phyloP scores from a whole-genome alignment of 1,139 yeast species.

The Pichia sp. region DNA sequence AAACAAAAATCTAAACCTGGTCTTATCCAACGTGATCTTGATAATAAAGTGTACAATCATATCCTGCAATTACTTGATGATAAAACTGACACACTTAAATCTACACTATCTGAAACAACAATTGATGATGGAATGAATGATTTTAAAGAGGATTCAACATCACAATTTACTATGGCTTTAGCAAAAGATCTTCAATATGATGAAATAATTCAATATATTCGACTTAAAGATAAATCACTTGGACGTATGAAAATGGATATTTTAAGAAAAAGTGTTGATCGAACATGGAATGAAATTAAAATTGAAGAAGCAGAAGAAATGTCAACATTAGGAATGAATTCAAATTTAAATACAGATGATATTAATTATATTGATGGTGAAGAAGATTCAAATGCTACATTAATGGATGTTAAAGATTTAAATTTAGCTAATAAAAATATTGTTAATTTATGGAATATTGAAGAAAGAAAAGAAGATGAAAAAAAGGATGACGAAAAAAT shows the following conservation, averaged over 20 bases:
- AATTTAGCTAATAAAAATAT: slow-evolving; percentile 74
- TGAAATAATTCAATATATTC: slow-evolving; percentile 51
- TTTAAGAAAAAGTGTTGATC: slow-evolving; percentile 40
- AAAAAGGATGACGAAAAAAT: slow-evolving; percentile 19
- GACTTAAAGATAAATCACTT: slow-evolving; percentile 55
- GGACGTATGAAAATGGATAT: slow-evolving; percentile 56
- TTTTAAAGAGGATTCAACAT: not conserved
- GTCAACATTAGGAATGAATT: slow-evolving; percentile 13
- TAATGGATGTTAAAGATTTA: slow-evolving; percentile 56
- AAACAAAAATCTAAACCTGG: slow-evolving; percentile 19
- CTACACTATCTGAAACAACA: slow-evolving; percentile 17
- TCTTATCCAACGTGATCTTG: slow-evolving; percentile 27
- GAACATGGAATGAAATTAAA: slow-evolving; percentile 32
- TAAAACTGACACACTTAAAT: slow-evolving; percentile 24
- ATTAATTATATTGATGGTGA: slow-evolving; percentile 30
- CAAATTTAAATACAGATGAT: slow-evolving; percentile 33
- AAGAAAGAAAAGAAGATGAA: slow-evolving; percentile 14
- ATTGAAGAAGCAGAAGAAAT: slow-evolving; percentile 30
- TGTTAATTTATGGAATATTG: slow-evolving; percentile 57
- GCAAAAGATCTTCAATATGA: slow-evolving; percentile 51
- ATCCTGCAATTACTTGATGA: slow-evolving; percentile 29
- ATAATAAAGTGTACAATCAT: slow-evolving; percentile 32
- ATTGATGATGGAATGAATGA: not conserved
- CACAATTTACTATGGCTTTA: slow-evolving; percentile 36
- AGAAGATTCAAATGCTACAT: slow-evolving; percentile 30